These are phyloP conservation scores for Rhynchospora tenuis DNA, from an alignment of 176 grass and related monocot genomes.

Conservation along the genomic window DNA sequence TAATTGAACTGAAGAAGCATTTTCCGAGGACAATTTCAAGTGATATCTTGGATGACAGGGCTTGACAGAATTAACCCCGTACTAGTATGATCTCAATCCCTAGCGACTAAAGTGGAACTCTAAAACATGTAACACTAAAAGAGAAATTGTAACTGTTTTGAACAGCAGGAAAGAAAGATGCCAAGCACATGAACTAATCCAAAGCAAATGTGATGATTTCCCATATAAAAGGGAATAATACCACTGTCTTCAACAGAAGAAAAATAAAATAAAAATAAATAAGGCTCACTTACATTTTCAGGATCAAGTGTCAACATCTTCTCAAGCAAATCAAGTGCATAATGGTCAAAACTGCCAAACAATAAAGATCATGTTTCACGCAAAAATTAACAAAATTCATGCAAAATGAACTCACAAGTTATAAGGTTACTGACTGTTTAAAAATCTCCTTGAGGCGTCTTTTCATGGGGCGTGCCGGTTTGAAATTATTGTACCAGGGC, in stretches of 20 bases:
- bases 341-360: constrained; percentile 62
- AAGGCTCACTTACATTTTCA: constrained; percentile 38
- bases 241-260: neutral
- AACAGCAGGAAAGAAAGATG: neutral
- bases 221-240: neutral
- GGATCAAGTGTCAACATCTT: constrained; percentile 85
- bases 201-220: neutral
- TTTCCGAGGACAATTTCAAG: neutral
- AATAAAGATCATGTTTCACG: neutral
- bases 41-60: neutral
- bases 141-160: neutral
- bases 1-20: neutral
- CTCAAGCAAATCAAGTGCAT: constrained; percentile 77
- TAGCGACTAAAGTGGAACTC: neutral
- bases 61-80: neutral
- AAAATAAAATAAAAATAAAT: neutral
- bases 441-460: constrained; percentile 77
- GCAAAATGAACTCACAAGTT: constrained; percentile 18
- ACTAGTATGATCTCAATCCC: neutral
- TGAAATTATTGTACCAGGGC: constrained; percentile 95
- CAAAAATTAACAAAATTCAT: constrained; percentile 7
- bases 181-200: neutral
- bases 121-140: neutral
- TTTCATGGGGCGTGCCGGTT: constrained; percentile 49
- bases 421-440: constrained; percentile 65